These are phyloP conservation scores for Arxiozyma bovina DNA, from an alignment of 1,139 yeast genomes.

Conservation along the genomic window DNA sequence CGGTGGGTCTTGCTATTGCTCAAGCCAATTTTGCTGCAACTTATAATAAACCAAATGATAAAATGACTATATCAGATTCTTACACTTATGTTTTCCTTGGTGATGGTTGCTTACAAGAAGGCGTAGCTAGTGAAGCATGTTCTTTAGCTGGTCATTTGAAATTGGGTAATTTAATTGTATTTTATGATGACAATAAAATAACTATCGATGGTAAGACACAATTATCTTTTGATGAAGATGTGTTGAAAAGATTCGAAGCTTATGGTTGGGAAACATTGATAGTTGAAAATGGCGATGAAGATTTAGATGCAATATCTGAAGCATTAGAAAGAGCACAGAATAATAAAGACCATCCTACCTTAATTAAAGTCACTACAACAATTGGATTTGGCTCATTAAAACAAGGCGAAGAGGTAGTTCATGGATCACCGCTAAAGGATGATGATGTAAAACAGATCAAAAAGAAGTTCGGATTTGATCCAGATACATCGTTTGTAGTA, in stretches of 20 bases:
- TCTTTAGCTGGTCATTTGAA: conserved; percentile 96
- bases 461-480: conserved; percentile 79
- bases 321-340: conserved; percentile 70
- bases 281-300: conserved; percentile 76
- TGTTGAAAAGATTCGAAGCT: conserved; percentile 71
- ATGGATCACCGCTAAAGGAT: conserved; percentile 93
- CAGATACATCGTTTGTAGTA: conserved; percentile 68
- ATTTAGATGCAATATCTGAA: conserved; percentile 57
- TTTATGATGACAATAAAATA: conserved; percentile 96
- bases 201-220: conserved; percentile 93
- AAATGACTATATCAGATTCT: conserved; percentile 59
- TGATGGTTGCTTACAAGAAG: conserved; percentile 99
- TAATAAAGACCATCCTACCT: conserved; percentile 70
- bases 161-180: conserved; percentile 87
- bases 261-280: conserved; percentile 89
- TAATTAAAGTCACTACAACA: conserved; percentile 81
- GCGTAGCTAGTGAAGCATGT: conserved; percentile 89
- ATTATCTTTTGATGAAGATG: conserved; percentile 93
- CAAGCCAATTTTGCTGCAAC: conserved; percentile 88
- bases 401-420: conserved; percentile 87
- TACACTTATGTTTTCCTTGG: conserved; percentile 79
- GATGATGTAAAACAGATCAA: conserved; percentile 90
- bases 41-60: conserved; percentile 70
- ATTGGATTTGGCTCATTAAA: conserved; percentile 89
- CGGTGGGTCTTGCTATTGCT: conserved; percentile 95